Base-by-base conservation (phyloP, 441 rosid genomes). In the Pelargonium citronellum region DNA sequence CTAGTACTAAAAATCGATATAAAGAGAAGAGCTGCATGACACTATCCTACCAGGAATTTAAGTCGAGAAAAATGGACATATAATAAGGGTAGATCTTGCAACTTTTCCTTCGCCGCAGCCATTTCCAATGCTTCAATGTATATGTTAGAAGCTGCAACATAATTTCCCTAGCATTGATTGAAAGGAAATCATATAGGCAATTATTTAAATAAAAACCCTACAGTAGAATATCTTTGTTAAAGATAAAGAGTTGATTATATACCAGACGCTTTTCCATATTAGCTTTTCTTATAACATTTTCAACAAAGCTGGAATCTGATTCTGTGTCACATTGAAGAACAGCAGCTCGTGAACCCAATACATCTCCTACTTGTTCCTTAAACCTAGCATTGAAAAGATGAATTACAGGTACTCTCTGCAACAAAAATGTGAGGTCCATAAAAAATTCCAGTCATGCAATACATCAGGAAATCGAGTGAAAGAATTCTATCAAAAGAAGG, bases 261-360 rank as follows among this genome's bases (percentile, higher is more conserved):
- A 93, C 98, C 87, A 84, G 70, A 19, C 98, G 91, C 72, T 76
- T 93, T 82, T 93, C 98, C 92, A 93, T 86, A 88, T 89, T 93
- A 78, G 98, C 96, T 84, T 84, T 88, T 68, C 75, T 83, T 49
- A 79, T 75, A 49, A 83, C 83, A 74, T 66, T 79, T 75, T 86
- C 89, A 62, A 88, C 82, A 67, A 86, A 89, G 77, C 80, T 79
- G 8, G 79, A 68, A 81, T 86, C 92, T 68, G 85, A 79, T 72
- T 85, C 87, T 34, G 74, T 74, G 41, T 71, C 67, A 73, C 83
- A 82, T 69, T 43, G 83, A 73, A 78, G 84, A 75, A 87, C 70
- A 74, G 96, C 91, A 78, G 81, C 81, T 67, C 82, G 90, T 7
- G 95, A 96, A 27, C 81, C 90, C 37, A 64, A 67, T 39, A 76